Evolutionary conservation across 73 alveolate species (phyloP), one percentile per base, ranked within the genome.

Genomic region (Paramecium caudatum): DNA sequence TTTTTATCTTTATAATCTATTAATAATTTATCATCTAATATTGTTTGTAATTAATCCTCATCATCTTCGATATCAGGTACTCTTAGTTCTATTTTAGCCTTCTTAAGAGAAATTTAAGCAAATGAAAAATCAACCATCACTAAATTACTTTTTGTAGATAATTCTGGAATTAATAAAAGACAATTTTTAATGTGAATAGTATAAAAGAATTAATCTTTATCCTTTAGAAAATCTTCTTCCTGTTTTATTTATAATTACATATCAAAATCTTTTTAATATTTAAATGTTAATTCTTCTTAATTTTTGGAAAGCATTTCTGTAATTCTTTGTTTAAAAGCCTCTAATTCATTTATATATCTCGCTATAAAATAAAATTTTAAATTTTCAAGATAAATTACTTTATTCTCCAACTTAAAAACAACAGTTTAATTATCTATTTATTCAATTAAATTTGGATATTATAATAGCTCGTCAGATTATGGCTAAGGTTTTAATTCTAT

Each of bases 291-390:
- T 45, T 74, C 68, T 34, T 74, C 55, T 45, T 16, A 27, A 47
- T 39, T 74, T 45, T 39, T 21, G 19, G 36, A 41, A 8, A 74
- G 12, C 13, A 74, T 74, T 41, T 36, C 88, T 25, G 36, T 68
- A 5, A 74, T 41, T 74, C 32, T 74, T 23, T 74, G 1, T 74
- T 74, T 13, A 41, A 74, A 74, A 4, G 88, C 43, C 21, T 41
- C 39, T 36, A 74, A 37, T 41, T 74, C 88, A 3, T 74, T 74
- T 3, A 74, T n/a, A 12, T 74, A 74, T 74, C 47, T 74, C 6
- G 88, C 36, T 21, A 74, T 74, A 19, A 74, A 23, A 27, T 27
- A 27, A 5, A 74, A 74, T 74, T 74, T 74, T 21, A 74, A 15
- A 45, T 74, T 74, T 4, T 74, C 55, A 0, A 74, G n/a, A n/a